Evolutionary conservation across 2,329 filamentous ascomycete species (phyloP).

Genomic region (Hansfordia pulvinata): DNA sequence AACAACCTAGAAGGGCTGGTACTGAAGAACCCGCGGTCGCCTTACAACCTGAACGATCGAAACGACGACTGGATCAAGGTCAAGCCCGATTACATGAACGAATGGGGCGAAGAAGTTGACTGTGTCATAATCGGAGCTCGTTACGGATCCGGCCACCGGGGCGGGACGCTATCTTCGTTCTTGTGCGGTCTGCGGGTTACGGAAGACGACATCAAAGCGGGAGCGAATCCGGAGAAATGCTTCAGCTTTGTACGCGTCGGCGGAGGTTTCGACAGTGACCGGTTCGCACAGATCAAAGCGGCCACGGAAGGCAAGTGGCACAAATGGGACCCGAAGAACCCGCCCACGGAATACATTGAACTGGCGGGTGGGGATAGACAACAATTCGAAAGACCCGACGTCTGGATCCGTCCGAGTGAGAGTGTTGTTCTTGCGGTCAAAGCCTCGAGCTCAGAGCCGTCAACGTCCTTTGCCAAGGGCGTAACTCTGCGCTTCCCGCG

Average conservation of each 20-base stretch:
- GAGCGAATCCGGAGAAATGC: slow-evolving; percentile 57
- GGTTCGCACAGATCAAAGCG: slow-evolving; percentile 74
- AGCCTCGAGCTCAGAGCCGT: slow-evolving; percentile 62
- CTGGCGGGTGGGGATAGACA: slow-evolving; percentile 60
- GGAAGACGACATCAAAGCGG: slow-evolving; percentile 47
- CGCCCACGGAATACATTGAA: slow-evolving; percentile 67
- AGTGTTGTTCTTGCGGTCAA: slow-evolving; percentile 84
- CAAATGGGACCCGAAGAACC: slow-evolving; percentile 65
- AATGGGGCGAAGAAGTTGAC: slow-evolving; percentile 88
- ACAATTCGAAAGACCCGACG: slow-evolving; percentile 70
- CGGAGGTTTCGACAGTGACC: slow-evolving; percentile 75
- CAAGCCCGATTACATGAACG: slow-evolving; percentile 96
- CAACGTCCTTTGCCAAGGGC: slow-evolving; percentile 64
- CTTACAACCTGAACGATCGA: slow-evolving; percentile 76
- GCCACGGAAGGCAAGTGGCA: slow-evolving; percentile 85
- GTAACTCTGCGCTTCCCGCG: slow-evolving; percentile 82
- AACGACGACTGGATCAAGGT: slow-evolving; percentile 98
- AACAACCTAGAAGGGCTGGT: slow-evolving; percentile 84
- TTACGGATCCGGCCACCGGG: slow-evolving; percentile 76
- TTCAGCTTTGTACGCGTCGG: slow-evolving; percentile 97
- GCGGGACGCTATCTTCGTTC: slow-evolving; percentile 73
- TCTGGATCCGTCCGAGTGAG: slow-evolving; percentile 84
- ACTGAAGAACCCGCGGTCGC: slow-evolving; percentile 80
- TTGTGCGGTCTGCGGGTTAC: slow-evolving; percentile 77
- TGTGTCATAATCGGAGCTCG: slow-evolving; percentile 85